These are phyloP conservation scores for Metarhizium sp. DNA, from an alignment of 2,329 filamentous ascomycete species.

Conservation along the genomic window DNA sequence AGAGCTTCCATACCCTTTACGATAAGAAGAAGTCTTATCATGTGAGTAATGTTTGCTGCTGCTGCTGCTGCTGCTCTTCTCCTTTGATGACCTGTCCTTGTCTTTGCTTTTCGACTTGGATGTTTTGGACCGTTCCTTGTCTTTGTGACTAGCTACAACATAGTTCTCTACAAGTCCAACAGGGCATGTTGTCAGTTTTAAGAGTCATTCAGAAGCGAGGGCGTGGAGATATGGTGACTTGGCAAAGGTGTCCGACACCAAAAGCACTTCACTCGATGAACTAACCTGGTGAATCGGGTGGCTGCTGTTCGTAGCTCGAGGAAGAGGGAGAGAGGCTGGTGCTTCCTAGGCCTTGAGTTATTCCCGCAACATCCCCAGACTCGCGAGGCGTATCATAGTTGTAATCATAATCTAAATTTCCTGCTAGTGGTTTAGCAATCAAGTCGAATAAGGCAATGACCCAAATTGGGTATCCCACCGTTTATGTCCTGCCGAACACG, in stretches of 20 bases:
- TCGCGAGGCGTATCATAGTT: constrained; percentile 1
- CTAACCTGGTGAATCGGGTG: neutral
- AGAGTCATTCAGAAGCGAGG: too few relatives aligned
- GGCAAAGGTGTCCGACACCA: neutral
- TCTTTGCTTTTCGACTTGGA: constrained; percentile 2
- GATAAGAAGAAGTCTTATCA: neutral
- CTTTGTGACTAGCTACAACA: neutral
- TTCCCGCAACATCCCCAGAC: neutral
- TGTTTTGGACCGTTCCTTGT: neutral
- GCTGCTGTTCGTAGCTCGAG: neutral
- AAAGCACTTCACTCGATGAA: neutral
- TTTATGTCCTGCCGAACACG: constrained; percentile 14
- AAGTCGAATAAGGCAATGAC: neutral
- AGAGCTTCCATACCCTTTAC: neutral
- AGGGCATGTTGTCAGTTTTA: neutral
- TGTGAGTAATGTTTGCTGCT: neutral
- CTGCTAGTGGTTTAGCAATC: neutral
- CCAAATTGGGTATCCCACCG: neutral
- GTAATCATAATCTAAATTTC: constrained; percentile 3
- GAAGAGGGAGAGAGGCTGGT: neutral
- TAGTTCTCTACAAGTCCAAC: neutral
- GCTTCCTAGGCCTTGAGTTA: neutral
- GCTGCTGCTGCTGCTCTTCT: neutral
- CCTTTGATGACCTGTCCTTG: neutral
- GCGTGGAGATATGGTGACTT: too few relatives aligned